These are phyloP conservation scores for Neurospora sp. DNA, from an alignment of 495 filamentous ascomycete genomes.

Conservation along the genomic window DNA sequence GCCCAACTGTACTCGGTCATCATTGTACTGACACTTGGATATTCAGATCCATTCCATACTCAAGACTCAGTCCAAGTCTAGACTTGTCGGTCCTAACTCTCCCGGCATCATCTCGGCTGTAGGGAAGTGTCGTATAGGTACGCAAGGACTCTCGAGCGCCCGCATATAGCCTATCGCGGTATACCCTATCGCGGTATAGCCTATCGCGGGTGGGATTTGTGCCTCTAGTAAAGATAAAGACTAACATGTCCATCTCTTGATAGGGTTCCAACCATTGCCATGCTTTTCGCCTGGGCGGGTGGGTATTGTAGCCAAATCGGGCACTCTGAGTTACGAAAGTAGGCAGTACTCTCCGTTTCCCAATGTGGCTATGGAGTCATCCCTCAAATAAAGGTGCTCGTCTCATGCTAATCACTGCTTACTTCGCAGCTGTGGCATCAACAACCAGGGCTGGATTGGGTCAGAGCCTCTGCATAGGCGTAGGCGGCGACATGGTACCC, in stretches of 20 bases:
- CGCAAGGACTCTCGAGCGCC: neutral
- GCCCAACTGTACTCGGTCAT: neutral
- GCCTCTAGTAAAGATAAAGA: neutral
- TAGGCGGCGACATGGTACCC: constrained; percentile 77
- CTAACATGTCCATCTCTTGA: neutral
- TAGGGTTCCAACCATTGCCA: constrained; percentile 69
- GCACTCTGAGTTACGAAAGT: constrained; percentile 75
- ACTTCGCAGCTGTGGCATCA: constrained; percentile 55
- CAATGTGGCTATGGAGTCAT: neutral
- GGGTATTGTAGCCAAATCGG: constrained; percentile 80
- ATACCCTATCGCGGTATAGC: neutral
- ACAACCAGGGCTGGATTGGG: constrained; percentile 74
- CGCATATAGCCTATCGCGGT: neutral
- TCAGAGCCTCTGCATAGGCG: constrained; percentile 77
- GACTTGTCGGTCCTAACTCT: constrained; percentile 77
- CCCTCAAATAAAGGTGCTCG: neutral
- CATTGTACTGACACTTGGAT: constrained; percentile 5
- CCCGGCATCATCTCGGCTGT: constrained; percentile 82
- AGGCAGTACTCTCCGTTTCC: neutral
- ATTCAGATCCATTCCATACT: constrained; percentile 61
- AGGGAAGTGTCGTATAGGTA: constrained; percentile 67
- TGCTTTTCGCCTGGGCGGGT: constrained; percentile 66
- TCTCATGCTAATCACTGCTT: neutral
- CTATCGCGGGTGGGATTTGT: neutral
- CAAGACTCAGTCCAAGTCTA: constrained; percentile 66